Evolutionary conservation across 495 filamentous ascomycete species (phyloP), one percentile per base, ranked within the genome.

Genomic region (Mytilinidion resinicola): DNA sequence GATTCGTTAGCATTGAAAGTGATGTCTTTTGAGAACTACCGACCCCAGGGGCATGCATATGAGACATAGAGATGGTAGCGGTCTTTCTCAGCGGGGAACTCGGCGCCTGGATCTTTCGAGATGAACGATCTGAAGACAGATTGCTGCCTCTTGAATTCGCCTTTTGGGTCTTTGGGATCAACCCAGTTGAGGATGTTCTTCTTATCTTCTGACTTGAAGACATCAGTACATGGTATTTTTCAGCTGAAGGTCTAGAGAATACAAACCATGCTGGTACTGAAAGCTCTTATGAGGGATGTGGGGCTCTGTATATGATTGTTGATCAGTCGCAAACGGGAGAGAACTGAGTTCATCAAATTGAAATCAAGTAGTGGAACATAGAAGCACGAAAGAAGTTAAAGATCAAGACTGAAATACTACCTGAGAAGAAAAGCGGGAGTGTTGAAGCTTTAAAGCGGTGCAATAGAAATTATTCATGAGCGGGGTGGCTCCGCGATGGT

Each of bases 161-260:
- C 91, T 1, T 82, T 79, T 60, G 81, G 85, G 72, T 90, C 86
- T 55, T 75, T 74, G 37, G 83, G 84, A 20, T 79, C 74, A 15
- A 90, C 90, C 90, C 90, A 96, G 65, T 91, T 80, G 33, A 89
- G 91, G 70, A 96, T 93, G 50, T 68, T 53, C 51, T 64, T 67
- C 38, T 62, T 63, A 21, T 68, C 25, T 30, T 30, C 25, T 30
- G 25, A 30, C 63, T 50, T 60, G 15, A 49, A 49, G 14, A 4
- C 46, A 30, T 10, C 8, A 33, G 14, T 12, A 20, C 33, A 30
- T 8, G 17, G 7, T n/a, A 49, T 49, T 25, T 14, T 25, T 25
- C 46, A 46, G 15, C 12, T 25, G 46, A 4, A 25, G 1, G 9
- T 4, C 21, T 49, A 12, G 44, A 48, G 33, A 25, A 30, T 7